These are phyloP conservation scores for Triglochin maritima DNA, from an alignment of 106 monocot genomes.

Conservation along the genomic window DNA sequence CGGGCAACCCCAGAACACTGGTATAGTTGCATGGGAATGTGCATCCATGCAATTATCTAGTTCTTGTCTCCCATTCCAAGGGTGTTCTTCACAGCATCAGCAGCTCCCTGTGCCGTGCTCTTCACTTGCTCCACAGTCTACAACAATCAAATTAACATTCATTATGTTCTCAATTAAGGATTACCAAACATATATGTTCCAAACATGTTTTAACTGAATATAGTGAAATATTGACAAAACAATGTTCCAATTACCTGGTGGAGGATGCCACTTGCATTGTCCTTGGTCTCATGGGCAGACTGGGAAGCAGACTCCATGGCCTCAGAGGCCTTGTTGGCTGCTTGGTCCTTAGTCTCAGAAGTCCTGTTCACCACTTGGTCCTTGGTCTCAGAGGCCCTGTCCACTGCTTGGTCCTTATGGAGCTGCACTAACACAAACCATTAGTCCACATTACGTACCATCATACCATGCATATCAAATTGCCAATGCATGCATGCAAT, in stretches of 20 bases:
- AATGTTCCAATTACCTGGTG: not conserved
- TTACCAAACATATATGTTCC: no score
- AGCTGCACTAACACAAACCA: no score
- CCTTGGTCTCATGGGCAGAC: slow-evolving; percentile 3
- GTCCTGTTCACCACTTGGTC: no score
- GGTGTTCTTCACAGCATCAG: slow-evolving; percentile 10
- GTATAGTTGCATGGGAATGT: no score
- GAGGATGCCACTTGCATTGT: not conserved
- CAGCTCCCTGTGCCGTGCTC: slow-evolving; percentile 5
- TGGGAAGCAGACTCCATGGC: not conserved
- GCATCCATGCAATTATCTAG: no score
- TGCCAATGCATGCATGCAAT: no score
- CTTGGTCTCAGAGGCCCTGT: not conserved
- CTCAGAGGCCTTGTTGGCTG: slow-evolving; percentile 1
- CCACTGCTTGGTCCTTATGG: not conserved
- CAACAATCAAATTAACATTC: not conserved
- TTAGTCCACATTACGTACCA: no score
- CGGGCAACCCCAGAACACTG: no score
- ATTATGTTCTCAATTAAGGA: no score
- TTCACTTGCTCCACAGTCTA: slow-evolving; percentile 9
- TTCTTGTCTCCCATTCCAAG: not conserved
- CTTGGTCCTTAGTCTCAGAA: not conserved
- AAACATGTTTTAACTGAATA: no score
- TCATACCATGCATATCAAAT: no score
- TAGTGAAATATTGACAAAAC: not conserved